Evolutionary conservation across 2,329 filamentous ascomycete species (phyloP), one percentile per base, ranked within the genome.

Genomic region (Zymoseptoria tritici): DNA sequence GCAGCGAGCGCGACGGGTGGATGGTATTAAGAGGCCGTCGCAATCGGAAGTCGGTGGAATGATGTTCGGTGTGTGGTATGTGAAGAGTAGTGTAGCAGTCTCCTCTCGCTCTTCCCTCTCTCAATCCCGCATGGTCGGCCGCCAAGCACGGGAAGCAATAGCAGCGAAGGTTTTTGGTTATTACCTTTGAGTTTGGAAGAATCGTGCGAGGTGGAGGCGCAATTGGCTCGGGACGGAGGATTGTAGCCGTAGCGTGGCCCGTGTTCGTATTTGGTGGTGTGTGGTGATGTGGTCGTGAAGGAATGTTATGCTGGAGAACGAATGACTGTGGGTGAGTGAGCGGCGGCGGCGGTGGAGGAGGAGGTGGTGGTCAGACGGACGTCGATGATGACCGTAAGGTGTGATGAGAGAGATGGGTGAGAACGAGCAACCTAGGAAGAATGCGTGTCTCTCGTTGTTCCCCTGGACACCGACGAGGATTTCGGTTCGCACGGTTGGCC

Each of bases 1-100:
- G 61, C 66, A 63, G 63, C 57, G 57, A 58, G 49, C 55, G 58
- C 22, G 59, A 46, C 50, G 54, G 50, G 50, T 49, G 20, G 49
- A 49, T 50, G 52, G 54, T n/a, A 19, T 26, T 42, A 19, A n/a
- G 54, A 49, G 50, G 49, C 46, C 21, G 36, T 54, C 50, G 55
- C 55, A 55, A 36, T 56, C 55, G 21, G 9, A 49, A 50, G 49
- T 29, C 46, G 52, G 19, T 26, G 36, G 19, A 54, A 31, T 58
- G 58, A 54, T 26, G 55, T 42, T 57, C 26, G 49, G 51, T 49
- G 55, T 46, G 42, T 51, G 20, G 21, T 31, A n/a, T n/a, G 49
- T 36, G 55, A 19, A 21, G 19, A 22, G 26, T 52, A 22, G 26
- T 52, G 42, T 20, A 29, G 21, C 20, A 57, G 46, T 16, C 9